These are phyloP conservation scores for Chaetomiaceae sp. DNA, from an alignment of 2,329 filamentous ascomycete species.

Conservation along the genomic window DNA sequence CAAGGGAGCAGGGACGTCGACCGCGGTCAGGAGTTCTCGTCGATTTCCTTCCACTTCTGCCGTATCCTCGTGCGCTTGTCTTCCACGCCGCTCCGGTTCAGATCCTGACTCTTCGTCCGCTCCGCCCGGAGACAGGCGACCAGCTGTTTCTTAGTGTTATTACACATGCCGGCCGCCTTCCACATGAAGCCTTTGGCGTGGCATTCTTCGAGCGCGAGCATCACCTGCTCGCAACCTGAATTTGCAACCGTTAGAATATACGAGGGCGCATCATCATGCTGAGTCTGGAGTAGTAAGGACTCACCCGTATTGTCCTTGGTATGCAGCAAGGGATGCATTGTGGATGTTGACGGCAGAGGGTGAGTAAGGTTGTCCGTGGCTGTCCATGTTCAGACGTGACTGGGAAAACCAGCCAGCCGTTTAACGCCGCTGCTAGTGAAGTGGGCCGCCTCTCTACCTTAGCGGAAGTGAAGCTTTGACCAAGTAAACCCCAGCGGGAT, in stretches of 20 bases:
- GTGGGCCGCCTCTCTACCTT: too few species aligned
- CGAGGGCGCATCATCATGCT: neutral
- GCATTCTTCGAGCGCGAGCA: constrained; percentile 90
- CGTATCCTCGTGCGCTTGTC: constrained; percentile 68
- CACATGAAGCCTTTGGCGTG: constrained; percentile 87
- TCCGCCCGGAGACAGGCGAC: constrained; percentile 79
- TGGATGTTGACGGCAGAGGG: constrained; percentile 21
- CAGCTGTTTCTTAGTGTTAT: constrained; percentile 73
- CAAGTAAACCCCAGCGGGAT: too few species aligned
- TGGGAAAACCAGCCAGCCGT: too few species aligned
- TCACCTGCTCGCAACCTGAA: constrained; percentile 87
- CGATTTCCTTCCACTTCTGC: constrained; percentile 72
- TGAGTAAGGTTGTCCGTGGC: too few species aligned
- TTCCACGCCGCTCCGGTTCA: constrained; percentile 66
- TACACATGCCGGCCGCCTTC: constrained; percentile 89
- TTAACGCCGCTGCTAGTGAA: too few species aligned
- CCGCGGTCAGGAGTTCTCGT: constrained; percentile 56
- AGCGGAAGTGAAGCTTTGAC: constrained; percentile 16
- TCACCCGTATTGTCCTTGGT: constrained; percentile 85
- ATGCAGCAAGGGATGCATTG: constrained; percentile 96
- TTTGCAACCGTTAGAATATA: constrained; percentile 2
- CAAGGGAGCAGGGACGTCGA: constrained; percentile 18
- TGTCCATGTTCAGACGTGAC: too few species aligned
- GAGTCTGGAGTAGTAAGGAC: neutral
- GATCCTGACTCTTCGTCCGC: constrained; percentile 67